Base-by-base conservation (phyloP, 331 rosid genomes). In the Saraca asoca region DNA sequence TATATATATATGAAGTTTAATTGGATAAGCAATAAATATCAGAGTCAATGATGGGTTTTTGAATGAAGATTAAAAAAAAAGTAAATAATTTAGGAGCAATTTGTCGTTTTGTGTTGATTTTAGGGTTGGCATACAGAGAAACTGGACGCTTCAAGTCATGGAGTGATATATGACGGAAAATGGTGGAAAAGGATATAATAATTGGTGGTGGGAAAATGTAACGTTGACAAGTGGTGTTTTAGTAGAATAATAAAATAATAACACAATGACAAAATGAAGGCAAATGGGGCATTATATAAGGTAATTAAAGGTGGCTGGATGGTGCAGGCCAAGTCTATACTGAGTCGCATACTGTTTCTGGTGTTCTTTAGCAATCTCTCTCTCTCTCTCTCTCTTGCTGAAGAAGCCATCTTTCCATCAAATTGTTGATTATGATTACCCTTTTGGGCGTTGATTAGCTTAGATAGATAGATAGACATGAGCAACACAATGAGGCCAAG, bases 401-500 rank as follows among this genome's bases (percentile, higher is more conserved):
- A 24, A 39, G 11, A 7, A 6, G 10, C 29, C 9, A 8, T 37
- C 8, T 53, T 9, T 16, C 17, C 9, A 12, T 37, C 14, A 58
- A 34, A 19, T n/a, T 9, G 3, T 38, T 58, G 49, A 5, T 17
- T 42, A 20, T 19, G n/a, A n/a, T n/a, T n/a, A n/a, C n/a, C n/a
- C n/a, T n/a, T n/a, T n/a, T n/a, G n/a, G n/a, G n/a, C n/a, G n/a
- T 43, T 2, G 7, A 13, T 42, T 12, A 35, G 11, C 9, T 16
- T 17, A 20, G 55, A 45, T 2, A 17, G 7, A 12, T 12, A 51
- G 17, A n/a, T 9, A 58, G 51, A 39, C 31, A 91, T 88, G 95
- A 87, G 92, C 62, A 87, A 85, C 77, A 75, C 83, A 57, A 87
- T 81, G 98, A 91, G 52, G 31, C 98, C 96, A 20, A 79, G 90